Base-by-base conservation (phyloP, 495 filamentous ascomycete species). In the Penicillium coprophilum region DNA sequence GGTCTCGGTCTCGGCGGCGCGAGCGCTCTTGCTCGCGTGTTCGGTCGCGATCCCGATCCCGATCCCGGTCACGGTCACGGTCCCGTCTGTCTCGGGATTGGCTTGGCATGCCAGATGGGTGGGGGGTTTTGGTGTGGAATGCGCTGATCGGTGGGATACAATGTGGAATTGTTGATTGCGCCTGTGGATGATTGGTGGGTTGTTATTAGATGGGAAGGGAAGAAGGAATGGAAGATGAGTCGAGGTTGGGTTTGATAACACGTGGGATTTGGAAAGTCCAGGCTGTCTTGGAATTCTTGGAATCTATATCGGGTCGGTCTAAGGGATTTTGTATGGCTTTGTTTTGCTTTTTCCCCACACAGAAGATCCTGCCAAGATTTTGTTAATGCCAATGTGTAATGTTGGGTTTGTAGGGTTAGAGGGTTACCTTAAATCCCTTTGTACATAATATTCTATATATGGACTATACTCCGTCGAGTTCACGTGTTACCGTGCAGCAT, bases 11-110 rank as follows among this genome's bases (percentile, higher is more conserved):
- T 23, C 61, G 60, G 32, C 58, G 46, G 38, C 64, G 63, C 24
- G 60, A 55, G 21, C 64, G 60, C 19, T 64, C 60, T 9, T 46
- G 51, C 31, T 66, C 64, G 40, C 59, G 59, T 68, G 50, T 66
- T 0, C 65, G 69, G 30, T 73, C 73, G 4, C 73, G 67, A 30
- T 79, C 76, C 10, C 74, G 65, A 47, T 77, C 77, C 28, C 69
- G 67, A 30, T 50, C 48, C 36, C 34, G 43, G 43, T 45, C 43
- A 12, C 43, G 48, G 50, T 68, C 67, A 12, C 43, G 48, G 50
- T 68, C 67, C 43, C 75, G 69, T 12, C 70, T 71, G 57, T 78
- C 74, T 41, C 75, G 72, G 50, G 72, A 75, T 43, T 75, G 69
- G 46, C 68, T 69, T 66, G 67, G 70, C 75, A 78, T 78, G 46